Percentiles rank a stretch among this genome's conserved stretches.
phyloP scores from a whole-genome alignment of 306 rosid genomes.

The Quercus glauca region DNA sequence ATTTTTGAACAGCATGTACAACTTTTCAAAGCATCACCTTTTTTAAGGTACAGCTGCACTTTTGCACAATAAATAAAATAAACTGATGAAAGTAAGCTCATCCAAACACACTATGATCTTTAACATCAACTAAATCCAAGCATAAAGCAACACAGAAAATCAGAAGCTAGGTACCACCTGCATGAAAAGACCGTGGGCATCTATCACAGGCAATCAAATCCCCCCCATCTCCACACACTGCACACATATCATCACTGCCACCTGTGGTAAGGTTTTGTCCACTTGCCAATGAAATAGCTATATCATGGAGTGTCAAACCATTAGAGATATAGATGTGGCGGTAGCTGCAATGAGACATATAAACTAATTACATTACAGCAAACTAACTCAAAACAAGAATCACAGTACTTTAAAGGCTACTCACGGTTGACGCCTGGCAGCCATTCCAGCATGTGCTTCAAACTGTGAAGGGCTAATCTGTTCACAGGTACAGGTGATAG shows the following conservation, averaged over 20 bases:
- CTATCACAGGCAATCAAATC: constrained; percentile 78
- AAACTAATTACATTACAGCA: constrained; percentile 19
- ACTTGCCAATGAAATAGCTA: constrained; percentile 88
- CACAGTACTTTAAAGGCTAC: constrained; percentile 35
- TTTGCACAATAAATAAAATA: too few relatives aligned
- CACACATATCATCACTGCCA: constrained; percentile 98
- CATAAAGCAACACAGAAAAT: background rate
- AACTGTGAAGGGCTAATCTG: constrained; percentile 99
- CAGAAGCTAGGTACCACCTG: constrained; percentile 46
- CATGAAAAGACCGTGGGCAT: constrained; percentile 95
- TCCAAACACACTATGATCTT: background rate
- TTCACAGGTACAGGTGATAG: constrained; percentile 21
- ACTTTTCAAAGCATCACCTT: too few relatives aligned
- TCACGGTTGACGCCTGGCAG: constrained; percentile 99
- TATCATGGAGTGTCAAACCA: constrained; percentile 95
- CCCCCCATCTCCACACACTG: constrained; percentile 89
- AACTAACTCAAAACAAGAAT: constrained; percentile 12
- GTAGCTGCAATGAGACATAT: constrained; percentile 55
- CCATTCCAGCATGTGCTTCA: constrained; percentile 99
- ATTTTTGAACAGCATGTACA: too few relatives aligned
- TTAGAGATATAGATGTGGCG: constrained; percentile 95
- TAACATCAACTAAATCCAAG: background rate
- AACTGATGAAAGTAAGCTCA: too few relatives aligned
- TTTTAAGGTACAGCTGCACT: too few relatives aligned
- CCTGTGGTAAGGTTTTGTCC: constrained; percentile 92